Evolutionary conservation across 768 basidiomycete species (phyloP).

Genomic region (Suillus brevipes): DNA sequence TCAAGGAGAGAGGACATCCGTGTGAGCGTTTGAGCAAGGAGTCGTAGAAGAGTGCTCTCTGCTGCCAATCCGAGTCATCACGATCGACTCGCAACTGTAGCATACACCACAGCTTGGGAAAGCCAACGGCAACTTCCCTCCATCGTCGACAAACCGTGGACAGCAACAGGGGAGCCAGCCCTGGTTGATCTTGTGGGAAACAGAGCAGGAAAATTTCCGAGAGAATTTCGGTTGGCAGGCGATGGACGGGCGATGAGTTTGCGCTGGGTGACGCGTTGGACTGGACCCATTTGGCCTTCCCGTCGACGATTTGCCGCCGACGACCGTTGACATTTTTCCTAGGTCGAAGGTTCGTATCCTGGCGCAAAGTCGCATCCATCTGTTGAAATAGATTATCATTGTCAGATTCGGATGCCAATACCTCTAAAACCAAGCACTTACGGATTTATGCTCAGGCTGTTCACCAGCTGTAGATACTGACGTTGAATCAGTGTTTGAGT

Average conservation of each 20-base stretch:
- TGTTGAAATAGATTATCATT: too few relatives aligned
- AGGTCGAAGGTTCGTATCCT: too few relatives aligned
- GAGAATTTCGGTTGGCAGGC: background rate
- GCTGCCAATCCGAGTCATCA: conserved; percentile 8
- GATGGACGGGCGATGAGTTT: background rate
- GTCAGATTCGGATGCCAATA: too few relatives aligned
- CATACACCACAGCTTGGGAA: conserved; percentile 49
- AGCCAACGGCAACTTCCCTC: conserved; percentile 39
- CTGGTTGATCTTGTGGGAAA: conserved; percentile 7
- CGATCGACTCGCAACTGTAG: conserved; percentile 26
- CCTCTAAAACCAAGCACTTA: too few relatives aligned
- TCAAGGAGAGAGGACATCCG: background rate
- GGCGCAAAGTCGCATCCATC: too few relatives aligned
- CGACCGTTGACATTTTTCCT: background rate
- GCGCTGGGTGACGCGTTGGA: background rate
- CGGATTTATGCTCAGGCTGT: too few relatives aligned
- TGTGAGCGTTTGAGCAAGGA: background rate
- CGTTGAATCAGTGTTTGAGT: too few relatives aligned
- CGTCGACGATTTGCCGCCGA: background rate
- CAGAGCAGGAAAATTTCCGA: background rate
- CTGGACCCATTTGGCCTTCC: background rate
- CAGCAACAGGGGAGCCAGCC: conserved; percentile 38
- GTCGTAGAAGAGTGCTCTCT: background rate
- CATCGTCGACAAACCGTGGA: conserved; percentile 43
- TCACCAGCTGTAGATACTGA: too few relatives aligned